Percentiles rank a stretch among this genome's conserved stretches.
These are phyloP conservation scores for Babesia divergens DNA, from an alignment of 169 alveolate genomes.

Conservation along the genomic window DNA sequence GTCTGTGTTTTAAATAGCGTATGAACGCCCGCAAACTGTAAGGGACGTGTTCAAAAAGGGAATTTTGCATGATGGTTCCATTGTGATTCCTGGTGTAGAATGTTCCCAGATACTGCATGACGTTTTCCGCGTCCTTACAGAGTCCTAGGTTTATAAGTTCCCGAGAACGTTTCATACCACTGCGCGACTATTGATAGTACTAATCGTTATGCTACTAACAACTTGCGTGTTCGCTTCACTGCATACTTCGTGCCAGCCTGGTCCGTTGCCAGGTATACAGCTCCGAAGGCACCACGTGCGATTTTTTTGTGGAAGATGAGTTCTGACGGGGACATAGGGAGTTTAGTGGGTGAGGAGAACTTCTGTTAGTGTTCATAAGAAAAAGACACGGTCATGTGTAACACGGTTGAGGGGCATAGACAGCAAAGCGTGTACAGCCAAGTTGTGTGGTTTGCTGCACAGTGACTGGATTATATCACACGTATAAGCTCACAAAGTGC, in stretches of 20 bases:
- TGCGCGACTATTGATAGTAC: neutral
- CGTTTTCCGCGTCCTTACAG: constrained; percentile 50
- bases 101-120: constrained; percentile 46
- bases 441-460: too few relatives aligned
- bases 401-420: too few relatives aligned
- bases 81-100: constrained; percentile 51
- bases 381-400: too few relatives aligned
- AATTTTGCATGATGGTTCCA: constrained; percentile 45
- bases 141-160: constrained; percentile 56
- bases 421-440: too few relatives aligned
- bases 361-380: constrained; percentile 28
- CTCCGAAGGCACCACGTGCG: constrained; percentile 62
- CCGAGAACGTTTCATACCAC: constrained; percentile 59
- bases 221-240: constrained; percentile 43
- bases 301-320: constrained; percentile 57
- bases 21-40: constrained; percentile 34
- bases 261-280: constrained; percentile 56
- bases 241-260: constrained; percentile 39
- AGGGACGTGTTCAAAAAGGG: constrained; percentile 45
- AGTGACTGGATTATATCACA: too few relatives aligned
- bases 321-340: constrained; percentile 28
- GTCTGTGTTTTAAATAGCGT: constrained; percentile 12
- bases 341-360: constrained; percentile 44
- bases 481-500: too few relatives aligned
- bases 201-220: constrained; percentile 1